A percentile compares a stretch with the other conserved stretches of the same genome.
Conservation (phyloP, 192 early-diverging fungal genomes). For the Mortierella antarctica region DNA sequence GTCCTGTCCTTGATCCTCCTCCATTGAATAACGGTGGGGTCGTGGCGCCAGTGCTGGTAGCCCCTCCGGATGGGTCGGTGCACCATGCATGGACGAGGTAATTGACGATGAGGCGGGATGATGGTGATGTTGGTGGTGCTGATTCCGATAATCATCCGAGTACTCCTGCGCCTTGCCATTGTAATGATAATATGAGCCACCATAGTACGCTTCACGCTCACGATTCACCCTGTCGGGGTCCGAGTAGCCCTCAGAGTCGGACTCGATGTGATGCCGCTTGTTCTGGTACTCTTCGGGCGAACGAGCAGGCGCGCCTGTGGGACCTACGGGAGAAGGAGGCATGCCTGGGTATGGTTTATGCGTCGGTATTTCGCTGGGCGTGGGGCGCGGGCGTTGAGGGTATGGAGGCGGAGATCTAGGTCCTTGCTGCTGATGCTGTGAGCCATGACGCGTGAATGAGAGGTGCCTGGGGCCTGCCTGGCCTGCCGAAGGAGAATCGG, state of each 20-base stretch:
- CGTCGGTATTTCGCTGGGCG: neutral
- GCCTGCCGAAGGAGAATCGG: neutral
- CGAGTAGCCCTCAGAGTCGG: conserved; percentile 31
- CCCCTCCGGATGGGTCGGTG: conserved; percentile 2
- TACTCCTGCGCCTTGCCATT: neutral
- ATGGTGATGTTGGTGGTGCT: conserved; percentile 4
- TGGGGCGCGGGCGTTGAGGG: neutral
- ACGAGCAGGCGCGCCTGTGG: neutral
- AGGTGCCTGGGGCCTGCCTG: neutral
- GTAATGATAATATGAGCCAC: conserved; percentile 4
- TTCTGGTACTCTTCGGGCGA: conserved; percentile 11
- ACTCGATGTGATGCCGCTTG: conserved; percentile 11
- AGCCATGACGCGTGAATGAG: conserved; percentile 14
- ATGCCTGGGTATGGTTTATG: neutral
- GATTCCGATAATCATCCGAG: neutral
- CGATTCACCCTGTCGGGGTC: conserved; percentile 14
- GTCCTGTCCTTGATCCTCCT: neutral
- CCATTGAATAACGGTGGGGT: conserved; percentile 13
- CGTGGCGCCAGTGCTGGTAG: conserved; percentile 16
- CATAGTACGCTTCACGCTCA: conserved; percentile 6
- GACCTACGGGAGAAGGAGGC: conserved; percentile 7
- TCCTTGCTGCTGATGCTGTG: neutral
- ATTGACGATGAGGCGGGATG: neutral
- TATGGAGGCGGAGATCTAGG: conserved; percentile 1
- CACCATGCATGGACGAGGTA: neutral